These are phyloP conservation scores for Haplosporangium gracile DNA, from an alignment of 192 early-diverging fungal species.

Conservation along the genomic window DNA sequence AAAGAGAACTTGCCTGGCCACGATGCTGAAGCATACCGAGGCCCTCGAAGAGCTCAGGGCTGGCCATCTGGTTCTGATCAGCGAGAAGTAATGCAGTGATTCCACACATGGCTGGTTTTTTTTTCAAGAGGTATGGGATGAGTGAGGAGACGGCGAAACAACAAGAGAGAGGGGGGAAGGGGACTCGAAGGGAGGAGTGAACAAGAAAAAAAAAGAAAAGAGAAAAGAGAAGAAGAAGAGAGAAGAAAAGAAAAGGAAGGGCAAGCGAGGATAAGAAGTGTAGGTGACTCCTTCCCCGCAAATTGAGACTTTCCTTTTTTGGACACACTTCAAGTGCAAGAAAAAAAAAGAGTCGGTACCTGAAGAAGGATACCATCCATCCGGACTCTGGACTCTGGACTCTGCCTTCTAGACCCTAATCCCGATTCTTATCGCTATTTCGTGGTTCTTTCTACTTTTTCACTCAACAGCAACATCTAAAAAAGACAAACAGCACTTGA, in stretches of 20 bases:
- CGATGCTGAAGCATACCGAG: conserved; percentile 97
- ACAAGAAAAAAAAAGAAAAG: neutral
- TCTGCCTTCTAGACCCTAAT: too few relatives aligned
- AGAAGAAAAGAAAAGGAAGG: neutral
- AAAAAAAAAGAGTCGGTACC: neutral
- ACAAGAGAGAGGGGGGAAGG: neutral
- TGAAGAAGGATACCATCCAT: neutral
- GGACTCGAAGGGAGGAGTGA: neutral
- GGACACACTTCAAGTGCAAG: neutral
- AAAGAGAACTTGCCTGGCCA: conserved; percentile 81
- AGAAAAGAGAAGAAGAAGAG: neutral
- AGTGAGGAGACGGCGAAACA: neutral
- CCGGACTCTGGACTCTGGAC: neutral
- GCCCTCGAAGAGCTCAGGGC: conserved; percentile 91
- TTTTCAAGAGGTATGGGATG: neutral
- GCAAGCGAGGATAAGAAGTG: neutral
- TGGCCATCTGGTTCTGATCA: conserved; percentile 76
- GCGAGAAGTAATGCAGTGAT: conserved; percentile 85
- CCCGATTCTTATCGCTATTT: too few relatives aligned
- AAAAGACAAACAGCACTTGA: too few relatives aligned
- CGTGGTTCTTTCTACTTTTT: too few relatives aligned
- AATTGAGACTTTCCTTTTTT: conserved; percentile 9
- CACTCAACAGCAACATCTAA: too few relatives aligned
- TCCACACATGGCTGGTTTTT: conserved; percentile 80
- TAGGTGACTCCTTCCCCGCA: neutral